phyloP scores from a whole-genome alignment of 2,329 filamentous ascomycete genomes.

The Colletotrichum horii region DNA sequence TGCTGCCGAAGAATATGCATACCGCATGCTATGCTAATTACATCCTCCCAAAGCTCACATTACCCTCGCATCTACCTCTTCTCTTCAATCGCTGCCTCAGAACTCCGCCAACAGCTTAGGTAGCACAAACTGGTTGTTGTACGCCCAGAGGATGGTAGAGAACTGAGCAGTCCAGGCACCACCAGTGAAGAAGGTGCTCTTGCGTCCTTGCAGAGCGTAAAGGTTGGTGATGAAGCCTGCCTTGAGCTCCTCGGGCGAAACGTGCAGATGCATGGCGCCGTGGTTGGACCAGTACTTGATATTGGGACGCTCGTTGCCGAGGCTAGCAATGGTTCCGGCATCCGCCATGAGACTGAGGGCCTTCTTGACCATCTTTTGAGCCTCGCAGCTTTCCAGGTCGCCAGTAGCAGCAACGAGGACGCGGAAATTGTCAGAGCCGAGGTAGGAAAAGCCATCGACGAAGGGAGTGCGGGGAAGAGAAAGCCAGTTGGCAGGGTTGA shows the following conservation, averaged over 20 bases:
- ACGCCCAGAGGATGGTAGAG: constrained; percentile 36
- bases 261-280: constrained; percentile 35
- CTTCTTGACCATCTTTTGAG: constrained; percentile 27
- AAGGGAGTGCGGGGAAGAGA: constrained; percentile 29
- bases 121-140: constrained; percentile 31
- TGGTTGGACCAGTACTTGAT: constrained; percentile 34
- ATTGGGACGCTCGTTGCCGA: constrained; percentile 17
- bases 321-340: constrained; percentile 24
- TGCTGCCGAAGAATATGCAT: background rate
- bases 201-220: constrained; percentile 41
- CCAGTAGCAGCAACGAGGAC: constrained; percentile 30
- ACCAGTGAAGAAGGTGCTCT: constrained; percentile 46
- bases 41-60: background rate
- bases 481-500: constrained; percentile 29
- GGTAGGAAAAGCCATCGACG: constrained; percentile 31
- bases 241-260: constrained; percentile 31
- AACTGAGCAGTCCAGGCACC: constrained; percentile 36
- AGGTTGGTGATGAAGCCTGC: constrained; percentile 39
- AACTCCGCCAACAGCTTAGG: constrained; percentile 28
- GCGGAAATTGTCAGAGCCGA: constrained; percentile 30
- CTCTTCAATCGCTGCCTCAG: background rate
- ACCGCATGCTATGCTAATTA: background rate
- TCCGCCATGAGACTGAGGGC: constrained; percentile 27
- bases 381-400: constrained; percentile 20
- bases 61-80: background rate